Evolutionary conservation across 139 green algal genomes (phyloP).

Genomic region (Coccomyxa sp.): DNA sequence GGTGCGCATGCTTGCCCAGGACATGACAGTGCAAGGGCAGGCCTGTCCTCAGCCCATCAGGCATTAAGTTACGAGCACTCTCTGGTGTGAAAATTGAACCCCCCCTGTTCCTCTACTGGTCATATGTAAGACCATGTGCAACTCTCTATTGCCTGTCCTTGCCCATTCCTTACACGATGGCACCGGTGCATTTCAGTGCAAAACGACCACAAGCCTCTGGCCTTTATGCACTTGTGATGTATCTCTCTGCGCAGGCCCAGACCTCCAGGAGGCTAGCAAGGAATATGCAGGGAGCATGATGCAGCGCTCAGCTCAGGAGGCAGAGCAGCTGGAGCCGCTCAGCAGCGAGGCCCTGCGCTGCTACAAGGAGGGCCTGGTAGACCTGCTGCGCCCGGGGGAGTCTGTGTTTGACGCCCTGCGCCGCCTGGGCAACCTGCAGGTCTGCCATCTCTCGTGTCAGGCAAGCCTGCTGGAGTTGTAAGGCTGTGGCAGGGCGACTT

Average conservation of each 20-base stretch:
- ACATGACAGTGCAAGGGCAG: neutral
- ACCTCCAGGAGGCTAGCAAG: neutral
- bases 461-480: neutral
- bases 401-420: constrained; percentile 52
- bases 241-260: neutral
- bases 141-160: no score
- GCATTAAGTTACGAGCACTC: neutral
- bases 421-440: constrained; percentile 35
- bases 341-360: neutral
- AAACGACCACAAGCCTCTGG: neutral
- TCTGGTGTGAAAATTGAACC: neutral
- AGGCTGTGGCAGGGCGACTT: no score
- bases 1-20: neutral
- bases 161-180: no score
- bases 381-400: constrained; percentile 53
- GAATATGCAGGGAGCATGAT: neutral
- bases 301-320: neutral
- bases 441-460: neutral
- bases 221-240: neutral
- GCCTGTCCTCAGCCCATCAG: neutral
- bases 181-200: neutral
- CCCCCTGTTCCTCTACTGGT: no score
- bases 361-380: constrained; percentile 37
- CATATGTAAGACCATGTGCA: no score
- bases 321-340: neutral